phyloP scores from a whole-genome alignment of 108 stramenopile species.

The Pseudonitzschia multiseries region DNA sequence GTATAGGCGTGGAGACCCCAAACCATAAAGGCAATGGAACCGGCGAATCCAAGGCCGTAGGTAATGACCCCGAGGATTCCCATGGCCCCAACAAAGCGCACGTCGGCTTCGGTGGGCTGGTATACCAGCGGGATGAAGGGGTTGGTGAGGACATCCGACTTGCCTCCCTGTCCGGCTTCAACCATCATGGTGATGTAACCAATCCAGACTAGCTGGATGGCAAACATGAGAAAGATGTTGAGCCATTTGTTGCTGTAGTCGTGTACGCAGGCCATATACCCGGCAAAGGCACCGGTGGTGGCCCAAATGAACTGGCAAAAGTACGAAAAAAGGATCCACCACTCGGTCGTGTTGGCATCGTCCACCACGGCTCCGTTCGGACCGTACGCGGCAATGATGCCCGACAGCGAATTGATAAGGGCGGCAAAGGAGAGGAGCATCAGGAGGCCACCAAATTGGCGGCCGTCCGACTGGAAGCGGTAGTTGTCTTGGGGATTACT shows the following conservation, averaged over 20 bases:
- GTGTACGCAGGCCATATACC: constrained; percentile 21
- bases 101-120: neutral
- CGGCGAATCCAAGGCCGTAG: constrained; percentile 30
- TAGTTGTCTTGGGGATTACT: neutral
- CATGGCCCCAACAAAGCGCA: constrained; percentile 42
- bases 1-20: constrained; percentile 29
- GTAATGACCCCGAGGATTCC: constrained; percentile 25
- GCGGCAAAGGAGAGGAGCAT: constrained; percentile 23
- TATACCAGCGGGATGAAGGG: constrained; percentile 25
- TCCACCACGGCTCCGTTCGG: neutral
- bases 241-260: constrained; percentile 17
- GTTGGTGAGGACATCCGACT: neutral
- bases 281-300: constrained; percentile 6
- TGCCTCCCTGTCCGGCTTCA: constrained; percentile 17
- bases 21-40: constrained; percentile 24
- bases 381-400: neutral
- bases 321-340: constrained; percentile 10
- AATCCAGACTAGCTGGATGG: constrained; percentile 22
- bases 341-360: neutral
- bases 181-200: constrained; percentile 32
- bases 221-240: constrained; percentile 16
- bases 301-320: constrained; percentile 18
- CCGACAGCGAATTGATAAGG: constrained; percentile 14
- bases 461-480: constrained; percentile 10
- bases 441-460: constrained; percentile 33